These are phyloP conservation scores for Botrytis elliptica DNA, from an alignment of 2,329 filamentous ascomycete species.

Conservation along the genomic window DNA sequence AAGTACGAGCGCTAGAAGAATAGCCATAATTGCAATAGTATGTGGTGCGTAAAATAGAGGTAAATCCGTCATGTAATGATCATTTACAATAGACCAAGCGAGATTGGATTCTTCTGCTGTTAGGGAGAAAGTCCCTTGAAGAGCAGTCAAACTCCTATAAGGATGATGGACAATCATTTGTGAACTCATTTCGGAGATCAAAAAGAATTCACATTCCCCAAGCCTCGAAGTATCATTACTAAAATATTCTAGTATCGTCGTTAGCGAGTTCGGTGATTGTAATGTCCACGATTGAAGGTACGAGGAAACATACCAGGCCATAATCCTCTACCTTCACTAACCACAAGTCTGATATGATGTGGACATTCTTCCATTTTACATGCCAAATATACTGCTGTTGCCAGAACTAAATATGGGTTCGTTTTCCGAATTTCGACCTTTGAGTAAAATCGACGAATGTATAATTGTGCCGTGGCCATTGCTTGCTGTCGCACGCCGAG, in stretches of 20 bases:
- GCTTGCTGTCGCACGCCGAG: conserved; percentile 86
- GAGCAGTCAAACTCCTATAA: conserved; percentile 63
- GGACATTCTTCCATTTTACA: conserved; percentile 98
- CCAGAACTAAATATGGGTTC: conserved; percentile 88
- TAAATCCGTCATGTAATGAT: conserved; percentile 70
- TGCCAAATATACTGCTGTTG: conserved; percentile 91
- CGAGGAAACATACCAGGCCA: conserved; percentile 62
- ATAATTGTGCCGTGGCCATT: conserved; percentile 90
- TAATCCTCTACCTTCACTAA: conserved; percentile 78
- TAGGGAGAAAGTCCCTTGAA: conserved; percentile 59
- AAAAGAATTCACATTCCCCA: conserved; percentile 71
- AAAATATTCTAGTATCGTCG: conserved; percentile 52
- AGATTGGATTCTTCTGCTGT: conserved; percentile 63
- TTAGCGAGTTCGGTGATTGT: conserved; percentile 12
- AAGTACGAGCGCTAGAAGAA: conserved; percentile 66
- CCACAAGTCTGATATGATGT: conserved; percentile 89
- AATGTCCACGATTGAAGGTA: neutral
- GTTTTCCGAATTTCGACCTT: conserved; percentile 88
- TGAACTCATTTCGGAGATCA: conserved; percentile 73
- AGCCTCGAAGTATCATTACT: conserved; percentile 65
- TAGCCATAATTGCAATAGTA: conserved; percentile 66
- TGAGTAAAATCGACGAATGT: conserved; percentile 90
- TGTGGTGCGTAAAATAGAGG: conserved; percentile 68
- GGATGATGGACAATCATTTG: conserved; percentile 73
- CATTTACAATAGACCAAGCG: conserved; percentile 70